These are phyloP conservation scores for Arabidopsis hybrid DNA, from an alignment of 441 rosid species.

Conservation along the genomic window DNA sequence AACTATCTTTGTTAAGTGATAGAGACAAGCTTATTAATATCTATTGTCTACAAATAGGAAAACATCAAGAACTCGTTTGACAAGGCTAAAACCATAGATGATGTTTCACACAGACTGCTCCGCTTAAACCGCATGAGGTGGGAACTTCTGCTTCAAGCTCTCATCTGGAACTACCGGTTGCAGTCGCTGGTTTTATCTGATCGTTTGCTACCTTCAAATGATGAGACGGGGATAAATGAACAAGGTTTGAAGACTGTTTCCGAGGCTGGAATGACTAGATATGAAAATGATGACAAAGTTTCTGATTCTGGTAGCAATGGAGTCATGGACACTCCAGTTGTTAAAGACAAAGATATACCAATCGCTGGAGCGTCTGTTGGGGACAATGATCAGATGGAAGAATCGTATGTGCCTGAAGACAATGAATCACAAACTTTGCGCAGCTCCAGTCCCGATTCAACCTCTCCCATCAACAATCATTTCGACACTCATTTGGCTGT, in stretches of 20 bases:
- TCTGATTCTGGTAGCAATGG: conserved; percentile 38
- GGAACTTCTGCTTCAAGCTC: conserved; percentile 86
- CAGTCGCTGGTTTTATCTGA: conserved; percentile 66
- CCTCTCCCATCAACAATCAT: conserved; percentile 44
- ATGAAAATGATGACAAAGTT: conserved; percentile 40
- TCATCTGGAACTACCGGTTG: conserved; percentile 80
- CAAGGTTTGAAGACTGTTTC: conserved; percentile 36
- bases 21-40: conserved; percentile 24
- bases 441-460: conserved; percentile 30
- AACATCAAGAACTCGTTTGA: conserved; percentile 52
- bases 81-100: conserved; percentile 52
- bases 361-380: conserved; percentile 44
- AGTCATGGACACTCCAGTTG: conserved; percentile 39
- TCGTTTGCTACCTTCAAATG: conserved; percentile 49
- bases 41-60: conserved; percentile 46
- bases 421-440: conserved; percentile 40
- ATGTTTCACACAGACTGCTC: conserved; percentile 59
- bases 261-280: conserved; percentile 42
- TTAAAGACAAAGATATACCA: conserved; percentile 53
- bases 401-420: conserved; percentile 46
- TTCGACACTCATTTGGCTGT: conserved; percentile 46
- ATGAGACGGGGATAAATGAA: conserved; percentile 50
- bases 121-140: conserved; percentile 69
- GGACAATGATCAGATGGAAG: conserved; percentile 44
- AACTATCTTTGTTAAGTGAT: conserved; percentile 2